These are phyloP conservation scores for Trametes sanguinea DNA, from an alignment of 768 basidiomycete genomes.

Conservation along the genomic window DNA sequence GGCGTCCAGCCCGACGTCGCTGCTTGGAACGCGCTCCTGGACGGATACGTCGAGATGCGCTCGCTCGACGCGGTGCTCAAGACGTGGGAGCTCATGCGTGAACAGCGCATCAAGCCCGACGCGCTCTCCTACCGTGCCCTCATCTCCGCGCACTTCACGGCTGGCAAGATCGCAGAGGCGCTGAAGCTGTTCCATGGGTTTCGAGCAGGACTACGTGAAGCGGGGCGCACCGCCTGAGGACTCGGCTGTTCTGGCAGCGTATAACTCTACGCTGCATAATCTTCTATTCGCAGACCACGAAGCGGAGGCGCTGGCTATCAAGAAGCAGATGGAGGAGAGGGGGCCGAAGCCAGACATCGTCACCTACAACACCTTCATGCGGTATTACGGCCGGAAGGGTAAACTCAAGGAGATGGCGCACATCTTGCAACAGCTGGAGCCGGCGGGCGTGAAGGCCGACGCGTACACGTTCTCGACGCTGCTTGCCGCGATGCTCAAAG, in stretches of 20 bases:
- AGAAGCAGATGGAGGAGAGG: constrained; percentile 40
- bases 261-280: constrained; percentile 77
- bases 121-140: constrained; percentile 68
- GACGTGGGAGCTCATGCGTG: constrained; percentile 66
- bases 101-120: constrained; percentile 59
- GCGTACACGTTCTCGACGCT: constrained; percentile 87
- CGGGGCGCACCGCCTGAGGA: background rate
- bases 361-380: constrained; percentile 81
- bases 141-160: constrained; percentile 60
- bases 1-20: constrained; percentile 53
- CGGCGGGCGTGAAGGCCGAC: constrained; percentile 63
- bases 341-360: constrained; percentile 71
- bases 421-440: constrained; percentile 58
- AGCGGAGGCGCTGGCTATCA: constrained; percentile 39
- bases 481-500: constrained; percentile 73
- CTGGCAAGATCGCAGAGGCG: constrained; percentile 52
- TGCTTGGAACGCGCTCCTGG: constrained; percentile 74
- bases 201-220: constrained; percentile 40
- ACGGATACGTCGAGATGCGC: constrained; percentile 56
- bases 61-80: constrained; percentile 54
- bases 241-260: constrained; percentile 43
- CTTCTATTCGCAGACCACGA: constrained; percentile 47
- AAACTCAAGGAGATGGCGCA: constrained; percentile 64
- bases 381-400: constrained; percentile 59
- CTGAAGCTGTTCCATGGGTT: constrained; percentile 54